phyloP scores from a whole-genome alignment of 164 flowering plant species.

The Malania oleifera region DNA sequence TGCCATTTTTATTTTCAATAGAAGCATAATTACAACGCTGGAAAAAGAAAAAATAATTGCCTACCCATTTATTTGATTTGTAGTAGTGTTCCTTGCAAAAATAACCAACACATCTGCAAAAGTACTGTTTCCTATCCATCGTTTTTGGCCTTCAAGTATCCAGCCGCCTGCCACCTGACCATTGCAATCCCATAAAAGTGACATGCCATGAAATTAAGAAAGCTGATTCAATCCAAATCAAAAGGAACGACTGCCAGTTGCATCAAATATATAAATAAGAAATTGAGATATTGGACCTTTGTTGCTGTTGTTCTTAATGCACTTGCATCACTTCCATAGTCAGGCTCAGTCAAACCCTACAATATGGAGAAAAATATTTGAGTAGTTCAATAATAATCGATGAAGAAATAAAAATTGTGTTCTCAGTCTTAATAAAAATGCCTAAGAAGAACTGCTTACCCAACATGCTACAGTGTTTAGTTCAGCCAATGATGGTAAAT shows the following conservation, averaged over 20 bases:
- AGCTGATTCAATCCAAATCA: neutral
- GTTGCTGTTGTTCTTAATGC: constrained; percentile 74
- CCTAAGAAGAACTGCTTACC: constrained; percentile 40
- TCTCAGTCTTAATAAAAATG: no score
- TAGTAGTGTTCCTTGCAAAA: constrained; percentile 76
- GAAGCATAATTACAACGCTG: neutral
- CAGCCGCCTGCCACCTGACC: constrained; percentile 88
- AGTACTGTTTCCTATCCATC: constrained; percentile 98
- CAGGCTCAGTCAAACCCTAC: constrained; percentile 91
- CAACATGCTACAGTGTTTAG: constrained; percentile 69
- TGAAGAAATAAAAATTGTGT: neutral
- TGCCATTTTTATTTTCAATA: neutral
- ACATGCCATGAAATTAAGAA: neutral
- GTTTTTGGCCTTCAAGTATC: constrained; percentile 90
- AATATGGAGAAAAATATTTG: constrained; percentile 4
- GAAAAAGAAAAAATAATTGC: neutral
- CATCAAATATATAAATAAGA: neutral
- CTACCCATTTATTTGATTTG: constrained; percentile 92
- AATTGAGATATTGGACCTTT: constrained; percentile 41
- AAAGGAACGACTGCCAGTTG: neutral
- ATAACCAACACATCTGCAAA: constrained; percentile 87
- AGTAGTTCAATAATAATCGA: neutral
- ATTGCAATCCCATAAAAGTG: constrained; percentile 11
- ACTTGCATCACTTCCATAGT: constrained; percentile 97
- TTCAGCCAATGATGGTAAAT: constrained; percentile 80